Base-by-base conservation (phyloP, 805 yeast species). In the Pichia cabralensis region DNA sequence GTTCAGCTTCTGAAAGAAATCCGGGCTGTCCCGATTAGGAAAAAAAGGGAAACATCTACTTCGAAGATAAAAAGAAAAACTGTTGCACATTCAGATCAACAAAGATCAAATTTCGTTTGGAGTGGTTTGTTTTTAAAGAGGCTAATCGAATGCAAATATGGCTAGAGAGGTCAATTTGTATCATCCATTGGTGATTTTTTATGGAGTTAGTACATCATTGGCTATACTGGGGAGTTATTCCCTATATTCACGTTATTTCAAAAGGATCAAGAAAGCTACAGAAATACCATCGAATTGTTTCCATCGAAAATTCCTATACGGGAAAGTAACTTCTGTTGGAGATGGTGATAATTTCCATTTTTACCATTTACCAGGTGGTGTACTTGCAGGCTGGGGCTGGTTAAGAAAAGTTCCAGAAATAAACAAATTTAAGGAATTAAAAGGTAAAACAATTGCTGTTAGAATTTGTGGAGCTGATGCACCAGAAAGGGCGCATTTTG, bases 291-390 rank as follows among this genome's bases (percentile, higher is more conserved):
- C 50, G 13, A 33, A 47, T 3, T 56, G 58, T 26, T 67, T 74
- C 39, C 61, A 65, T 12, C 58, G 52, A 10, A 55, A 67, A 22
- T 67, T 69, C 47, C 42, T 77, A 5, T 61, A 63, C 24, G 97
- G 97, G 1, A 67, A 67, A 40, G 96, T 88, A 4, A 81, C 95
- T 0, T 65, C 92, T 2, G 97, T 88, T 0, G 96, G 96, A 0
- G 97, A 88, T 55, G 96, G 95, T 12, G 98, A 92, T 54, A 89
- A 89, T 55, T 89, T 92, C 58, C 81, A 88, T 40, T 73, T 92
- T 43, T 92, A 67, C 51, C 98, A 92, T 53, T 76, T 94, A 0
- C 98, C 98, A 0, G 97, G 97, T 4, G 97, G 98, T 0, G 41
- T 67, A 0, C 48, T 77, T 2, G 73, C 80, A 3, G 98, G 98